phyloP scores from a whole-genome alignment of 768 basidiomycete species.

The Termitomyces sp. region DNA sequence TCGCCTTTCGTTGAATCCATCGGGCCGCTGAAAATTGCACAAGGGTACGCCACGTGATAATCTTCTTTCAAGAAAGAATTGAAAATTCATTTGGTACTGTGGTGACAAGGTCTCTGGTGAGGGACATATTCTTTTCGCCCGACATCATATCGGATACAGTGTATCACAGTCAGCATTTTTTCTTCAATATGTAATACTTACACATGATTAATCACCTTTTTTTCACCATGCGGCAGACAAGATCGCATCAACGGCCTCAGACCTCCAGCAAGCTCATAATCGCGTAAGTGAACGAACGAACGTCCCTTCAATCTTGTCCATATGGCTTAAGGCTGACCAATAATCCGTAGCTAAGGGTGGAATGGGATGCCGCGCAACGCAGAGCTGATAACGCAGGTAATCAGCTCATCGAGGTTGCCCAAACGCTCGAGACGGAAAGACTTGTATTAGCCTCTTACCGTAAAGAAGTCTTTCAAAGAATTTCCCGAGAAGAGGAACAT shows the following conservation, averaged over 20 bases:
- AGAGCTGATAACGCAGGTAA: constrained; percentile 26
- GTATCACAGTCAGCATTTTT: constrained; percentile 32
- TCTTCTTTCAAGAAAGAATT: neutral
- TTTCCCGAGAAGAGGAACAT: constrained; percentile 17
- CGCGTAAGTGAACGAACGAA: constrained; percentile 21
- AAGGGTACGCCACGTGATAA: constrained; percentile 30
- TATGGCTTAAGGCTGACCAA: neutral
- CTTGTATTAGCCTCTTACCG: constrained; percentile 27
- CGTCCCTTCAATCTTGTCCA: neutral
- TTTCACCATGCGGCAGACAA: constrained; percentile 25
- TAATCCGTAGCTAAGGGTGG: constrained; percentile 25
- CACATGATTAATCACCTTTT: neutral
- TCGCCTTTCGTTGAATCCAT: constrained; percentile 35
- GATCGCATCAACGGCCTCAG: constrained; percentile 31
- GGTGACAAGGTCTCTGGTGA: constrained; percentile 28
- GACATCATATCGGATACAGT: constrained; percentile 39
- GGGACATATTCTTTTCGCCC: constrained; percentile 36
- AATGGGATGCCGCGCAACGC: constrained; percentile 25
- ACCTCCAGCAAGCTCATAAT: constrained; percentile 31
- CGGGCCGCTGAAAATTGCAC: constrained; percentile 32
- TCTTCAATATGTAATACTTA: neutral
- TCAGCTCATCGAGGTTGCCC: constrained; percentile 22
- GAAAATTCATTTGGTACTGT: neutral
- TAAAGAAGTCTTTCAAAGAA: constrained; percentile 29
- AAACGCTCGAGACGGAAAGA: constrained; percentile 22